Percentiles rank a stretch among this genome's conserved stretches.
These are phyloP conservation scores for Guadua angustifolia DNA, from an alignment of 176 grass and related monocot species.

Conservation along the genomic window DNA sequence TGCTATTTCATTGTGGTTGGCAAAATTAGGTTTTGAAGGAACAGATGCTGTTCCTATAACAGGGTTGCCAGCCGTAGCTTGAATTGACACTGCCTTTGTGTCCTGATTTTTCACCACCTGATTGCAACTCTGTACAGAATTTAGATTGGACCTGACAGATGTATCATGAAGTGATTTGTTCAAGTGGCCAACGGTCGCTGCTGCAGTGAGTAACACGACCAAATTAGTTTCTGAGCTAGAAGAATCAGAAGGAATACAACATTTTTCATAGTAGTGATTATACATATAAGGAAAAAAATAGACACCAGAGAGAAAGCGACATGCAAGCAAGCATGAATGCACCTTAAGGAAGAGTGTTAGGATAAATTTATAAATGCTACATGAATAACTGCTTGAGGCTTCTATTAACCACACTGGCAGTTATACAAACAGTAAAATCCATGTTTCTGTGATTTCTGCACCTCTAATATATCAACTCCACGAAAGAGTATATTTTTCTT, in stretches of 20 bases:
- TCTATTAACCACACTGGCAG: background rate
- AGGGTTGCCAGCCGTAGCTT: conserved; percentile 50
- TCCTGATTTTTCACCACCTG: conserved; percentile 53
- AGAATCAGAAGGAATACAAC: conserved; percentile 30
- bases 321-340: conserved; percentile 19
- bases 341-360: conserved; percentile 1
- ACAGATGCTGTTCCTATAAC: conserved; percentile 47
- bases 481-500: background rate
- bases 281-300: background rate
- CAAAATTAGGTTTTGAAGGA: conserved; percentile 61
- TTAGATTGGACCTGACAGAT: conserved; percentile 53
- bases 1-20: conserved; percentile 73
- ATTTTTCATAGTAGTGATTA: conserved; percentile 16
- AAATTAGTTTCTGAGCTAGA: conserved; percentile 47
- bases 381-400: background rate
- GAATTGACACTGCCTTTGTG: conserved; percentile 50
- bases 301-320: background rate
- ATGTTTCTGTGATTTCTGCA: background rate
- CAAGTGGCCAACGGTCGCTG: conserved; percentile 49
- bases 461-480: background rate
- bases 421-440: conserved; percentile 4
- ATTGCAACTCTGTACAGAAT: conserved; percentile 51
- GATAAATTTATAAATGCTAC: background rate
- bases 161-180: conserved; percentile 51
- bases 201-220: conserved; percentile 20